Evolutionary conservation across 805 yeast species (phyloP).

Genomic region (Kuraishia cidri): DNA sequence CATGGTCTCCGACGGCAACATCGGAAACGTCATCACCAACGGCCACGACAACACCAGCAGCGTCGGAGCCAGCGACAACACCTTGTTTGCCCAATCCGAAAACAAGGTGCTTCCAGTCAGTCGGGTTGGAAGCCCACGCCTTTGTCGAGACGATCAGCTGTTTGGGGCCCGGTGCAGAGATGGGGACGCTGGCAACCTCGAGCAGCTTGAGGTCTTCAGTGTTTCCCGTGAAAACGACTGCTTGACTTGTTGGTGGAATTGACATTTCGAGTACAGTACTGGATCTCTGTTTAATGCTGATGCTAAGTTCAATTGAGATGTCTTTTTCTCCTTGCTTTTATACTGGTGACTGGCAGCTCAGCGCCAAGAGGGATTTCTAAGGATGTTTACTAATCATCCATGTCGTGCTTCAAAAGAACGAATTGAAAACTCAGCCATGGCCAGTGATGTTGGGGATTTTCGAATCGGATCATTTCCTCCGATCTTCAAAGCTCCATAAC

Average conservation of each 20-base stretch:
- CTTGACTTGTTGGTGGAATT: neutral
- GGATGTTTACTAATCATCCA: no score
- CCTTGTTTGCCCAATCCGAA: slow-evolving; percentile 32
- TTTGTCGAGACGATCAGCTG: slow-evolving; percentile 39
- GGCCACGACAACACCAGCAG: slow-evolving; percentile 42
- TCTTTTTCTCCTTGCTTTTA: no score
- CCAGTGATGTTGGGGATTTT: no score
- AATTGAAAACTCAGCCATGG: no score
- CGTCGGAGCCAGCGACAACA: slow-evolving; percentile 49
- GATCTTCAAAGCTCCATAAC: no score
- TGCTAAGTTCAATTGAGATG: no score
- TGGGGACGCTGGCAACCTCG: neutral
- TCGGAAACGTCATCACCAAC: neutral
- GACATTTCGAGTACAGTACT: neutral
- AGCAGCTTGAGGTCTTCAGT: no score
- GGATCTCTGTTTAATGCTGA: no score
- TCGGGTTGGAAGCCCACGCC: slow-evolving; percentile 58
- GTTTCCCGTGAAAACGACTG: neutral
- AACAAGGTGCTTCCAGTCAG: slow-evolving; percentile 58
- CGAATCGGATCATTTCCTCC: no score
- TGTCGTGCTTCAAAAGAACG: no score
- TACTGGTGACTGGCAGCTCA: no score
- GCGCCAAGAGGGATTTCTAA: no score
- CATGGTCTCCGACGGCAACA: slow-evolving; percentile 33
- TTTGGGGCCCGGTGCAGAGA: slow-evolving; percentile 19